Conservation (phyloP, 2,329 filamentous ascomycete species). For the Curvularia sp. region DNA sequence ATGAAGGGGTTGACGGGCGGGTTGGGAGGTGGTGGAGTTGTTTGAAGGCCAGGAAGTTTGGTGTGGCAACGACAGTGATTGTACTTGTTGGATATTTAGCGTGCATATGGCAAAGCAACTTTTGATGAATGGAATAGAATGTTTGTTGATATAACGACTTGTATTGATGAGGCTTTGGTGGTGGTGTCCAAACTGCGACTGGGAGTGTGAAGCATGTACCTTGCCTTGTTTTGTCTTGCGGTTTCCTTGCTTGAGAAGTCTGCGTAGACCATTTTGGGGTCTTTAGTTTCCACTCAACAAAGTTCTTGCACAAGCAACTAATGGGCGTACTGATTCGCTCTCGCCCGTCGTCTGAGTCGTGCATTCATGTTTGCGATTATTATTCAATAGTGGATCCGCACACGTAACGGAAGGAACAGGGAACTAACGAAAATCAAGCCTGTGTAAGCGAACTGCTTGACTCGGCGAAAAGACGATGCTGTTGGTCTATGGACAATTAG, state of each 20-base stretch:
- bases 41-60: not conserved
- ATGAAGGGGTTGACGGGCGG: slow-evolving; percentile 58
- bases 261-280: not conserved
- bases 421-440: not conserved
- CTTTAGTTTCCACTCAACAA: not conserved
- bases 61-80: not conserved
- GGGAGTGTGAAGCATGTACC: not conserved
- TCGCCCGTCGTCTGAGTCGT: not conserved
- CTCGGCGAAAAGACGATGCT: not conserved
- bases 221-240: not conserved
- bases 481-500: not conserved
- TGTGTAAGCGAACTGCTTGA: not conserved
- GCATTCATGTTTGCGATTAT: not conserved
- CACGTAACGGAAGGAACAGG: not conserved
- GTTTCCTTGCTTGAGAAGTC: not conserved
- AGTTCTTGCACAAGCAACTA: not conserved
- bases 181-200: not conserved
- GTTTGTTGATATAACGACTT: not conserved
- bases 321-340: not conserved
- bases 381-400: not conserved
- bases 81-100: slow-evolving; percentile 1
- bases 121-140: not conserved
- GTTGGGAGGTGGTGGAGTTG: slow-evolving; percentile 43
- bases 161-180: not conserved
- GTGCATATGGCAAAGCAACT: not conserved